Conservation (phyloP, 164 flowering plant species). For the Litsea cubeba region DNA sequence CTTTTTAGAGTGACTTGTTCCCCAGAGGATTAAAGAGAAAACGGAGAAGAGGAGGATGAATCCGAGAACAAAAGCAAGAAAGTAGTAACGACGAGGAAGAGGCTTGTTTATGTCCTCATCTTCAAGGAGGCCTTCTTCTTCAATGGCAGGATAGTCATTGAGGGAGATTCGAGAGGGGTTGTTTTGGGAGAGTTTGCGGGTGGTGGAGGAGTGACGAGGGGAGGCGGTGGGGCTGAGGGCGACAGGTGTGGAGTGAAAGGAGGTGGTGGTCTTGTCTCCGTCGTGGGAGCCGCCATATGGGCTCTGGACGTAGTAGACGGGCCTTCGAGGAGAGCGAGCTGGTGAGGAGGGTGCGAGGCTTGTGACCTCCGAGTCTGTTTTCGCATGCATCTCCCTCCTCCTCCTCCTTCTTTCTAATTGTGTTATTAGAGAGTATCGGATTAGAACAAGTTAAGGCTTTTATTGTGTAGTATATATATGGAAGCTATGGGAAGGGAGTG, state of each 20-base stretch:
- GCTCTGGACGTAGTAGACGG: slow-evolving; percentile 75
- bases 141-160: slow-evolving; percentile 55
- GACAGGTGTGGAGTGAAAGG: slow-evolving; percentile 82
- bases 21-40: slow-evolving; percentile 69
- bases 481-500: not conserved
- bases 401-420: not conserved
- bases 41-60: slow-evolving; percentile 59
- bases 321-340: slow-evolving; percentile 37
- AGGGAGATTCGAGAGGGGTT: slow-evolving; percentile 65
- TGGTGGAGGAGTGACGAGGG: slow-evolving; percentile 80
- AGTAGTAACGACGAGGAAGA: slow-evolving; percentile 63
- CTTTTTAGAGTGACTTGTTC: slow-evolving; percentile 66
- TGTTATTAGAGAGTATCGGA: not conserved
- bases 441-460: not conserved
- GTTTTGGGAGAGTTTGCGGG: slow-evolving; percentile 70
- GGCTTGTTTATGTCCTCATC: slow-evolving; percentile 34
- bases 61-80: slow-evolving; percentile 59
- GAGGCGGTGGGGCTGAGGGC: slow-evolving; percentile 60
- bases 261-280: slow-evolving; percentile 62
- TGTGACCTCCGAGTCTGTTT: slow-evolving; percentile 73
- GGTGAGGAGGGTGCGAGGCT: slow-evolving; percentile 65
- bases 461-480: not conserved
- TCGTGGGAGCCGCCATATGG: slow-evolving; percentile 79
- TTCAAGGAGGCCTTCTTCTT: slow-evolving; percentile 76
- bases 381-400: slow-evolving; percentile 37